A percentile compares a stretch with the other conserved stretches of the same genome.
Evolutionary conservation across 306 rosid species (phyloP).

Genomic region (Oxytropis ochrocephala): DNA sequence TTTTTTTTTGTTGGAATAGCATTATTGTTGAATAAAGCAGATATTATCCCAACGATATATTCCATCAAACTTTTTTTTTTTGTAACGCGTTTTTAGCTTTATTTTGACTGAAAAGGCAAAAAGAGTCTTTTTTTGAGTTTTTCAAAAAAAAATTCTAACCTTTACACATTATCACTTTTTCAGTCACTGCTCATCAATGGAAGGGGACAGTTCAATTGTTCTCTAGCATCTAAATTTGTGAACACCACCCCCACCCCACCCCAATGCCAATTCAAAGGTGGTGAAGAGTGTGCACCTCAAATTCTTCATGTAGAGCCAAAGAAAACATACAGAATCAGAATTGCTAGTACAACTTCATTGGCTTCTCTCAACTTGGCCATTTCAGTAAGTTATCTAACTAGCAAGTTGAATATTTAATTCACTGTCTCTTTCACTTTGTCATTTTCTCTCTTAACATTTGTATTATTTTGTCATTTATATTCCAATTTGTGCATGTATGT

Average conservation of each 20-base stretch:
- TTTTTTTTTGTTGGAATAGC: no score
- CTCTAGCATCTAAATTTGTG: constrained; percentile 39
- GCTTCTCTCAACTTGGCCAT: constrained; percentile 82
- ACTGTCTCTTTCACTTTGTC: neutral
- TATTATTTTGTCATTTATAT: neutral
- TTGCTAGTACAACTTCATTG: constrained; percentile 78
- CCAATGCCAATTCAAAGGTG: constrained; percentile 45
- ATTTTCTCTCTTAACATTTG: neutral
- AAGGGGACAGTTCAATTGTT: constrained; percentile 71
- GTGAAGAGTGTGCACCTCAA: constrained; percentile 65
- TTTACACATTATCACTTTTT: neutral
- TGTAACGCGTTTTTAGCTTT: neutral
- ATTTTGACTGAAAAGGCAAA: neutral
- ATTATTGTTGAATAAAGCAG: no score
- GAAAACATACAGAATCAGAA: constrained; percentile 60
- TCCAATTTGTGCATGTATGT: neutral
- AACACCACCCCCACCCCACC: constrained; percentile 17
- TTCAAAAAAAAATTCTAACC: neutral
- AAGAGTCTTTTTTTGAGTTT: neutral
- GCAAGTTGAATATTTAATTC: neutral
- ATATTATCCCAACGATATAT: neutral
- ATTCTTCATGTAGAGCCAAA: constrained; percentile 60
- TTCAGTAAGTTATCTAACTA: constrained; percentile 33
- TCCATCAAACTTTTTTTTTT: neutral
- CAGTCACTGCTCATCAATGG: constrained; percentile 69